Base-by-base conservation (phyloP, 192 early-diverging fungal genomes). In the Piromyces finnis region DNA sequence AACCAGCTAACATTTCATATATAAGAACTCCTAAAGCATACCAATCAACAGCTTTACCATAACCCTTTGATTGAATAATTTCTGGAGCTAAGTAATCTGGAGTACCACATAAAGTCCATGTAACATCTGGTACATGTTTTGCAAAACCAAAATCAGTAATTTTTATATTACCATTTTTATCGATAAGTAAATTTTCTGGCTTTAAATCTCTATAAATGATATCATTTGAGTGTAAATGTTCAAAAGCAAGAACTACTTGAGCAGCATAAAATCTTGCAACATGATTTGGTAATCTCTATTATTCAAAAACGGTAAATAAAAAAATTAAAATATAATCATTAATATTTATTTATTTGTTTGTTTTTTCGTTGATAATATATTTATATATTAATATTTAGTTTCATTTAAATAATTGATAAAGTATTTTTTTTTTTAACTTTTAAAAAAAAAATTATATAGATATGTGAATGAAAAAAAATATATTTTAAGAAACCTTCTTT, bases 31-130 rank as follows among this genome's bases (percentile, higher is more conserved):
- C 96, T 82, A 97, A 90, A 77, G 95, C 93, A 90, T 94, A 97
- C 96, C 96, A 97, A 86, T 97, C 96, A 0, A 96, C 96, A 12
- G 95, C 94, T 79, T 92, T 92, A 26, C 95, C 94, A 85, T 96
- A 96, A 29, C 95, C 95, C 84, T 94, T 94, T 79, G 94, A 93
- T 86, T 96, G 95, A 85, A 96, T 95, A 77, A 96, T 94, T n/a
- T n/a, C n/a, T n/a, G n/a, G n/a, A n/a, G n/a, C n/a, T n/a, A n/a
- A n/a, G n/a, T n/a, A n/a, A n/a, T 82, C 94, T 59, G 94, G 94
- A 1, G 94, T 94, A 5, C 94, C 94, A 80, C 93, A 94, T 35
- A 94, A 84, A 22, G 93, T 94, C 94, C 94, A 94, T 12, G 94
- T 95, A 82, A 90, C 88, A 84, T 95, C 92, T 22, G 89, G 87